phyloP scores from a whole-genome alignment of 805 yeast genomes.

The Candida stauntonica region DNA sequence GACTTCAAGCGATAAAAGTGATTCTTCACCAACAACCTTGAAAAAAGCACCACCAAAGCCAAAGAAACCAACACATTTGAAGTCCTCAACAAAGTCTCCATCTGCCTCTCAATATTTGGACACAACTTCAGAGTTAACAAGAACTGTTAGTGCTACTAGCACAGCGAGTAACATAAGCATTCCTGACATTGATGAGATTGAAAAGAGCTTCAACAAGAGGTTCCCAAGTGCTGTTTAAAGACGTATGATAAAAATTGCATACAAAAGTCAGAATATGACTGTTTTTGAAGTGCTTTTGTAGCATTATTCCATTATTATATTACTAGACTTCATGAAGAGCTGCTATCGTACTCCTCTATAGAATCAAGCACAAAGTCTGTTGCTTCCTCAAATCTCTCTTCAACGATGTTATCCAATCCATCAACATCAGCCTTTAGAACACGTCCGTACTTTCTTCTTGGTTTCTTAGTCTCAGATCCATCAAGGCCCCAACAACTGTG shows the following conservation, averaged over 20 bases:
- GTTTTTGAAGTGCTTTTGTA: too few relatives aligned
- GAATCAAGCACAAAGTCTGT: conserved; percentile 79
- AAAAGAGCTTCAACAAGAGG: conserved; percentile 49
- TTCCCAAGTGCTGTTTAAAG: conserved; percentile 55
- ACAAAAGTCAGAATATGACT: too few relatives aligned
- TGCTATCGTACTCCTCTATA: conserved; percentile 60
- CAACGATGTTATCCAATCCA: conserved; percentile 70
- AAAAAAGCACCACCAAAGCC: conserved; percentile 54
- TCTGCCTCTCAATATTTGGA: conserved; percentile 3
- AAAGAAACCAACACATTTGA: conserved; percentile 53
- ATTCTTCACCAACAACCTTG: conserved; percentile 15
- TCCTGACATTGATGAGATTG: conserved; percentile 56
- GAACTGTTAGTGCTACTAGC: conserved; percentile 11
- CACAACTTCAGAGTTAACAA: conserved; percentile 6
- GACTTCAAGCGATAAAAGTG: conserved; percentile 11
- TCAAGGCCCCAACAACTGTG: conserved; percentile 79
- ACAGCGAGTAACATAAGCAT: conserved; percentile 37
- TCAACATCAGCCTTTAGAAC: conserved; percentile 71
- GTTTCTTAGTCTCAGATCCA: conserved; percentile 52
- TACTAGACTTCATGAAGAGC: conserved; percentile 9
- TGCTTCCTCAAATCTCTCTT: conserved; percentile 81
- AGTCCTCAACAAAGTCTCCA: conserved; percentile 27
- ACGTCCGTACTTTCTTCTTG: conserved; percentile 88
- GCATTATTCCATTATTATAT: too few relatives aligned
- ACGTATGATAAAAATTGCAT: not conserved